A percentile compares a stretch with the other conserved stretches of the same genome.
Conservation (phyloP, 768 basidiomycete species). For the Tulasnella sp. region DNA sequence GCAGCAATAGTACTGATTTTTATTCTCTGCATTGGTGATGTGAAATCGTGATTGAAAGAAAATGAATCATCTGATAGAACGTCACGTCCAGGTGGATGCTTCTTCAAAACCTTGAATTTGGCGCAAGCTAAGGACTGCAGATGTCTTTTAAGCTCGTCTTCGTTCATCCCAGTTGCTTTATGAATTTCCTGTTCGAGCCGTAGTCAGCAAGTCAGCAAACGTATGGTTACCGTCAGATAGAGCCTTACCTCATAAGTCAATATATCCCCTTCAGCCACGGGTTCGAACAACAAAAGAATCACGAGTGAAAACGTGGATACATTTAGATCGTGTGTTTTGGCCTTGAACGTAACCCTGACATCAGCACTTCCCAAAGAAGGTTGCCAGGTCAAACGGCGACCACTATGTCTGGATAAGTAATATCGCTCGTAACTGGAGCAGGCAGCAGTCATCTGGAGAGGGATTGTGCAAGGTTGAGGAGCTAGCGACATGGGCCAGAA, state of each 20-base stretch:
- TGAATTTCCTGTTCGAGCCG: slow-evolving; percentile 60
- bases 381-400: slow-evolving; percentile 86
- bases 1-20: slow-evolving; percentile 85
- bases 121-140: slow-evolving; percentile 93
- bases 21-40: slow-evolving; percentile 71
- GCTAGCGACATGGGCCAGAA: slow-evolving; percentile 82
- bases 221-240: not conserved
- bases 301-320: slow-evolving; percentile 82
- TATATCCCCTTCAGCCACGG: slow-evolving; percentile 48
- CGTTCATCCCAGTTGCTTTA: slow-evolving; percentile 56
- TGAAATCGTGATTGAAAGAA: slow-evolving; percentile 76
- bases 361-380: slow-evolving; percentile 82
- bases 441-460: slow-evolving; percentile 46
- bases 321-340: slow-evolving; percentile 74
- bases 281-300: slow-evolving; percentile 78
- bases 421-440: slow-evolving; percentile 75
- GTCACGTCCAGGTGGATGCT: slow-evolving; percentile 79
- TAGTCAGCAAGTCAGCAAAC: no score
- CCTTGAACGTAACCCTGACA: slow-evolving; percentile 68
- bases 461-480: slow-evolving; percentile 49
- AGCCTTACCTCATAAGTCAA: slow-evolving; percentile 59
- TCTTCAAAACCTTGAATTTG: slow-evolving; percentile 84
- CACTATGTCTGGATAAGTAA: slow-evolving; percentile 80
- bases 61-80: slow-evolving; percentile 65
- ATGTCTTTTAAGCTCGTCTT: slow-evolving; percentile 74